Conservation (phyloP, 2,329 filamentous ascomycete species). For the Orbilia oligospora region DNA sequence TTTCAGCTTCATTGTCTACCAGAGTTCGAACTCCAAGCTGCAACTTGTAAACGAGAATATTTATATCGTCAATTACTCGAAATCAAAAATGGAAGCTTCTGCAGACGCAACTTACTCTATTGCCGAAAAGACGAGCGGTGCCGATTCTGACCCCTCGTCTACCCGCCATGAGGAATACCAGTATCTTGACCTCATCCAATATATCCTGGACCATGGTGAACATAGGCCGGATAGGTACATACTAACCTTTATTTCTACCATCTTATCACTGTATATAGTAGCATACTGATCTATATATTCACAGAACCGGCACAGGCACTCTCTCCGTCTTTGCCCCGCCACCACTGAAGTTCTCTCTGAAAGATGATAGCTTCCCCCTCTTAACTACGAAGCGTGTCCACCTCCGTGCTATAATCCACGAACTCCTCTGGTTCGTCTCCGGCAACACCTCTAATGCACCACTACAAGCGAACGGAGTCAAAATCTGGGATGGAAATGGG, state of each 20-base stretch:
- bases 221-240: constrained; percentile 85
- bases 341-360: constrained; percentile 88
- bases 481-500: constrained; percentile 99
- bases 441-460: constrained; percentile 84
- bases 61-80: neutral
- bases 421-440: constrained; percentile 95
- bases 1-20: neutral
- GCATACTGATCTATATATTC: constrained; percentile 2
- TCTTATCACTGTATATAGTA: neutral
- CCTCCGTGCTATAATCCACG: constrained; percentile 86
- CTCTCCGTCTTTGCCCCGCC: constrained; percentile 88
- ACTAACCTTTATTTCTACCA: neutral
- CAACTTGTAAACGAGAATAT: neutral
- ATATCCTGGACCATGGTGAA: constrained; percentile 86
- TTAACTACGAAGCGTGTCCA: constrained; percentile 98
- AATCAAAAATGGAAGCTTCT: constrained; percentile 3
- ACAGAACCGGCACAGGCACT: constrained; percentile 91
- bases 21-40: neutral
- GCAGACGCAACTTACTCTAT: constrained; percentile 33
- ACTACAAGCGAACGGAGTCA: constrained; percentile 83
- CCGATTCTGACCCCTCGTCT: constrained; percentile 21
- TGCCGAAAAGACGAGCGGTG: constrained; percentile 46
- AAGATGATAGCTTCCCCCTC: constrained; percentile 84
- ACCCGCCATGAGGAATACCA: constrained; percentile 86
- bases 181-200: constrained; percentile 89